phyloP scores from a whole-genome alignment of 768 basidiomycete species.

The Lactarius hengduanensis region DNA sequence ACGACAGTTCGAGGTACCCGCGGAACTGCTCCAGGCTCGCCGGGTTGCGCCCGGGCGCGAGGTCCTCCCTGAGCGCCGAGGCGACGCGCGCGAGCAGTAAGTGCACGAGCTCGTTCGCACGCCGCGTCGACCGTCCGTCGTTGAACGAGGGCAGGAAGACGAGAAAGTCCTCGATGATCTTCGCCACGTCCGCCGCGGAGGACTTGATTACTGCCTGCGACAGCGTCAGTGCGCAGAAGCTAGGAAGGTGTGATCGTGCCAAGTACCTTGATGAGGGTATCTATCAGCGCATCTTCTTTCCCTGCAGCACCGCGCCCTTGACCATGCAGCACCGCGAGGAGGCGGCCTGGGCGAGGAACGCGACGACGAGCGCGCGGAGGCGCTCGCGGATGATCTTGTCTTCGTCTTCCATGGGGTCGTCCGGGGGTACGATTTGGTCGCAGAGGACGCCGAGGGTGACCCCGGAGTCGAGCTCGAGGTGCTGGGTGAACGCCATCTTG shows the following conservation, averaged over 20 bases:
- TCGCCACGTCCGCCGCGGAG: too few relatives aligned
- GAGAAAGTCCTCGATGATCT: too few relatives aligned
- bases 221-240: background rate
- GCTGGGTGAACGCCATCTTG: slow-evolving; percentile 55
- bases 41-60: too few relatives aligned
- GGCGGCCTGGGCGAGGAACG: slow-evolving; percentile 58
- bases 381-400: slow-evolving; percentile 56
- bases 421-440: slow-evolving; percentile 58
- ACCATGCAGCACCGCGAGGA: slow-evolving; percentile 42
- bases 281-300: slow-evolving; percentile 48
- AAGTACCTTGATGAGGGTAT: slow-evolving; percentile 50
- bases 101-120: too few relatives aligned
- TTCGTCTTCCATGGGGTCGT: slow-evolving; percentile 54
- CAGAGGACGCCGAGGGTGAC: slow-evolving; percentile 65
- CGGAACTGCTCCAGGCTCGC: slow-evolving; percentile 24
- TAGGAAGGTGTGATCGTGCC: background rate
- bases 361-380: slow-evolving; percentile 56
- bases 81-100: too few relatives aligned
- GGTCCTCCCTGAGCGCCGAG: too few relatives aligned
- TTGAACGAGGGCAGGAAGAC: too few relatives aligned
- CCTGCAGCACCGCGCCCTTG: slow-evolving; percentile 43
- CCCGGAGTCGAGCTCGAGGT: slow-evolving; percentile 61
- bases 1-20: slow-evolving; percentile 48
- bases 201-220: too few relatives aligned
- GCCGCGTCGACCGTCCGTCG: too few relatives aligned